Evolutionary conservation across 805 yeast genomes (phyloP).

Genomic region (Jamesozyma spencerorum): DNA sequence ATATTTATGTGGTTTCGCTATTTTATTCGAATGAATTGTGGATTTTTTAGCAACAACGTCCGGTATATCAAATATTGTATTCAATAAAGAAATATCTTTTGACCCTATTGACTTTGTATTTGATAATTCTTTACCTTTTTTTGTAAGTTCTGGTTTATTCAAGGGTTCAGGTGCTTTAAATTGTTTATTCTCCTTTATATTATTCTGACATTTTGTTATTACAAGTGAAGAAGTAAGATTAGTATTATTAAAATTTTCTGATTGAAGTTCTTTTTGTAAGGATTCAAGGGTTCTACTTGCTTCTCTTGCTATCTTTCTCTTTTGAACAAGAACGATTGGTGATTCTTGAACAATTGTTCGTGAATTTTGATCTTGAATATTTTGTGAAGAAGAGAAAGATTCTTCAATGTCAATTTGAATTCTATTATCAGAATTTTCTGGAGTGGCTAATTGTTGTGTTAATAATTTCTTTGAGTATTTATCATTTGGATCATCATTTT

Average conservation of each 20-base stretch:
- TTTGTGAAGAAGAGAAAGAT: not conserved
- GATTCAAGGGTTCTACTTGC: conserved; percentile 12
- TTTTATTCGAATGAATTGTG: not conserved
- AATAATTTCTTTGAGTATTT: not conserved
- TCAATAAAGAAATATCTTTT: conserved; percentile 18
- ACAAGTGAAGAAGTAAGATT: conserved; percentile 10
- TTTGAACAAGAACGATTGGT: conserved; percentile 18
- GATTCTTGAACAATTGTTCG: conserved; percentile 13
- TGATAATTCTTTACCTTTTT: conserved; percentile 1
- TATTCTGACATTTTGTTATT: conserved; percentile 9
- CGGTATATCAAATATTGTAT: conserved; percentile 17
- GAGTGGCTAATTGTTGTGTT: conserved; percentile 12
- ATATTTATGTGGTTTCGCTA: conserved; percentile 1
- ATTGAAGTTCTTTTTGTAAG: conserved; percentile 10
- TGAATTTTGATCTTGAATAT: not conserved
- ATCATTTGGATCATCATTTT: not conserved
- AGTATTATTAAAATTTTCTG: conserved; percentile 3
- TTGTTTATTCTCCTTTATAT: conserved; percentile 1
- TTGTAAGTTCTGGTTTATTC: not conserved
- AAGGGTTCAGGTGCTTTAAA: not conserved
- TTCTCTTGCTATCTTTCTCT: conserved; percentile 17
- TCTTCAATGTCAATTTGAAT: not conserved
- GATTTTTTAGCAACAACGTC: not conserved
- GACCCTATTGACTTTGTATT: conserved; percentile 7
- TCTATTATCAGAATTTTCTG: conserved; percentile 10